Conservation (phyloP, 352 stramenopile species). For the Saprolegnia diclina region DNA sequence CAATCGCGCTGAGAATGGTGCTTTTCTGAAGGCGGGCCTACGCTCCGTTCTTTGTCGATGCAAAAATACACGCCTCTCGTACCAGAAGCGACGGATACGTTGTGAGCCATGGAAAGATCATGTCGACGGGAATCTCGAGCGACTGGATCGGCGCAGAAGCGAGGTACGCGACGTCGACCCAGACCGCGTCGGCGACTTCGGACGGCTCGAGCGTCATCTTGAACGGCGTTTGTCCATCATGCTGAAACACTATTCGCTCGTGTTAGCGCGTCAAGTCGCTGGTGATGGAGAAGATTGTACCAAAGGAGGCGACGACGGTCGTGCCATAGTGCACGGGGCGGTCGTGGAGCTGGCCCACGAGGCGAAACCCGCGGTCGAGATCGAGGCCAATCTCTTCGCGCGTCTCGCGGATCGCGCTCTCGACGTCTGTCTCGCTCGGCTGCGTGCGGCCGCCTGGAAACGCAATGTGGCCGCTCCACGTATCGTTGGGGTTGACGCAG, state of each 20-base stretch:
- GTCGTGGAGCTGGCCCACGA: conserved; percentile 19
- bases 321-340: conserved; percentile 24
- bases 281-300: not conserved
- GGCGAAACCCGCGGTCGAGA: conserved; percentile 41
- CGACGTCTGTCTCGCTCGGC: conserved; percentile 57
- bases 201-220: conserved; percentile 46
- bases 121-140: conserved; percentile 52
- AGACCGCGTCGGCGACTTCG: conserved; percentile 76
- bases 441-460: conserved; percentile 62
- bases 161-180: conserved; percentile 75
- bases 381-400: conserved; percentile 78
- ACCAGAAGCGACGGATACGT: conserved; percentile 34
- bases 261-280: not conserved
- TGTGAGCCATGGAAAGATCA: conserved; percentile 43
- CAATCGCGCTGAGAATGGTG: conserved; percentile 46
- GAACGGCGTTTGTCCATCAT: conserved; percentile 45
- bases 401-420: conserved; percentile 71
- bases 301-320: conserved; percentile 26
- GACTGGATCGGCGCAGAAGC: conserved; percentile 56
- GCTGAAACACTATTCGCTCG: conserved; percentile 53
- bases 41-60: not conserved
- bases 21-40: conserved; percentile 28
- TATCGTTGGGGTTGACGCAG: conserved; percentile 63
- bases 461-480: conserved; percentile 77
- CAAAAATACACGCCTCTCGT: not conserved